Evolutionary conservation across 331 rosid species (phyloP).

Genomic region (Pyracantha coccinea): DNA sequence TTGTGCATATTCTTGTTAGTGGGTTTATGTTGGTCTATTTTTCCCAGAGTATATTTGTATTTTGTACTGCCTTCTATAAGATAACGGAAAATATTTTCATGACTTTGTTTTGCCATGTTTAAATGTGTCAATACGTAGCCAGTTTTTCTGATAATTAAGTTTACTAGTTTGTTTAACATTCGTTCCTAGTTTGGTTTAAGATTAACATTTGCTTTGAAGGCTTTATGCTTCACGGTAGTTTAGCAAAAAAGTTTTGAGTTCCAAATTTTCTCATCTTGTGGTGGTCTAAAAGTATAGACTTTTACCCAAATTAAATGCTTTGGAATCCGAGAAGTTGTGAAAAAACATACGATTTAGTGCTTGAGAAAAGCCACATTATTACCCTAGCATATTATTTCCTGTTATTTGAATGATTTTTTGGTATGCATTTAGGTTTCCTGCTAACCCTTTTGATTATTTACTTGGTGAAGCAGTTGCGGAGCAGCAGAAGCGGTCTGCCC

Average conservation of each 20-base stretch:
- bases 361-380: neutral
- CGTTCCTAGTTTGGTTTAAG: neutral
- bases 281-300: neutral
- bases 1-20: neutral
- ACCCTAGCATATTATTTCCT: neutral
- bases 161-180: neutral
- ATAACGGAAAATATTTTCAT: neutral
- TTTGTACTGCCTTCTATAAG: neutral
- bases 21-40: neutral
- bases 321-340: neutral
- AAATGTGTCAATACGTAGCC: neutral
- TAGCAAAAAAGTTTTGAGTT: neutral
- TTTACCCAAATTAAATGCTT: neutral
- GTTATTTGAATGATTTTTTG: neutral
- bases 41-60: neutral
- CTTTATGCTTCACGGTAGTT: neutral
- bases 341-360: neutral
- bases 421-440: slow-evolving; percentile 13
- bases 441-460: slow-evolving; percentile 20
- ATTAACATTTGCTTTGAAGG: neutral
- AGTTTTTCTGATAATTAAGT: neutral
- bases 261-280: neutral
- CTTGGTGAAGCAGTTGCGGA: slow-evolving; percentile 52
- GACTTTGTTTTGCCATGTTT: neutral
- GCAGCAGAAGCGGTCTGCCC: slow-evolving; percentile 68